Base-by-base conservation (phyloP, 179 eudicot species). In the Vitellaria paradoxa region DNA sequence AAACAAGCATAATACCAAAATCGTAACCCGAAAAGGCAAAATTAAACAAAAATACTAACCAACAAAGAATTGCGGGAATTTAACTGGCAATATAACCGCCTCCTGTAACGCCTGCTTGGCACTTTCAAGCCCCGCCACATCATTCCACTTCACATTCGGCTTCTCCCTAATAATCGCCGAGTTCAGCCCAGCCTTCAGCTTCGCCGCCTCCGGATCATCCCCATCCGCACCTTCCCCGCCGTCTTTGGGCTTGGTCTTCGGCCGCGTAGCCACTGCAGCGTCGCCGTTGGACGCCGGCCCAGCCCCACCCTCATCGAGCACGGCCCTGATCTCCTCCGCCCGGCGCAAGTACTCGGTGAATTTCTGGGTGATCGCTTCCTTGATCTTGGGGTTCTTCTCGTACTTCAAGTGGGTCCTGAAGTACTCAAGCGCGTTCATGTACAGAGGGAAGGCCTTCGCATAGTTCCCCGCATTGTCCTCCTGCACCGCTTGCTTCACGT, bases 101-200 rank as follows among this genome's bases (percentile, higher is more conserved):
- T 93, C 98, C 81, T 92, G 97, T 82, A 93, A 83, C 4, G 98
- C 90, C 80, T 93, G 97, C 84, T 93, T 93, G 0, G 97, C 98
- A 61, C 97, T 93, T 80, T 93, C 97, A 73, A 92, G 85, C 9
- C 98, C 98, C 14, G 97, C 97, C 8, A 93, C 98, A 77, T 93
- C 97, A 76, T 66, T 92, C 98, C 98, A 93, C 90, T 92, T 92
- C 11, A 93, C 88, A 84, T 92, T 93, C 4, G 98, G 98, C 80
- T 93, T 93, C 80, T 93, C 98, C 78, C 94, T 82, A 9, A 93
- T 77, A 53, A 93, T 93, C 26, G 97, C 98, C 15, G 95, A 92
- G 68, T 93, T 87, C 82, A 93, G 73, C 63, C 98, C 97, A 0
- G 98, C 80, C 74, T 93, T 45, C 21, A 92, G 77, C 82, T 93